phyloP scores from a whole-genome alignment of 805 yeast genomes.

The Zygoascus bituminiphila region DNA sequence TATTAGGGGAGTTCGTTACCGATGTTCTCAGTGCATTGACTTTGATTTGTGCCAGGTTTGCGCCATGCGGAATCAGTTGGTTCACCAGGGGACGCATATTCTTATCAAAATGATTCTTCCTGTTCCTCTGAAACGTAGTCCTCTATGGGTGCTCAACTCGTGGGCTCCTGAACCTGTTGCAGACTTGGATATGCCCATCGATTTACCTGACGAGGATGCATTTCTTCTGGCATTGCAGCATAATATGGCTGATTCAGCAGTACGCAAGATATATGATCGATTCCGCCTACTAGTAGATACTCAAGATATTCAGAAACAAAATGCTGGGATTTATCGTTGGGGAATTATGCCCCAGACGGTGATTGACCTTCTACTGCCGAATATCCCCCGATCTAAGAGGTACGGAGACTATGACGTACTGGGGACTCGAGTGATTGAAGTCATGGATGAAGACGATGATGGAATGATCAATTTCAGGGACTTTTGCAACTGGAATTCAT shows the following conservation, averaged over 20 bases:
- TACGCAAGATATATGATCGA: constrained; percentile 6
- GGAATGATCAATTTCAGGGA: constrained; percentile 20
- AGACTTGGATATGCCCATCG: background rate
- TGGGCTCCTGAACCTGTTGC: constrained; percentile 9
- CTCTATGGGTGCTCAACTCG: constrained; percentile 19
- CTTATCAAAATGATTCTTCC: constrained; percentile 23
- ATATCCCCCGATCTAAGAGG: constrained; percentile 1
- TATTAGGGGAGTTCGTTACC: constrained; percentile 40
- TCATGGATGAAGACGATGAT: constrained; percentile 18
- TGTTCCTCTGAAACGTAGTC: constrained; percentile 22
- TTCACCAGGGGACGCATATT: constrained; percentile 21
- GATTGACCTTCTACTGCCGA: background rate
- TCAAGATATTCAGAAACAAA: background rate
- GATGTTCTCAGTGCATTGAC: constrained; percentile 45
- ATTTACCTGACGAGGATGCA: constrained; percentile 7
- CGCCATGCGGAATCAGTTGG: constrained; percentile 20
- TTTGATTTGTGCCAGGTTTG: constrained; percentile 45
- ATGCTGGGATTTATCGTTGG: background rate
- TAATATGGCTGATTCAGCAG: background rate
- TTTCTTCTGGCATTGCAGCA: background rate
- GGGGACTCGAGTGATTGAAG: background rate
- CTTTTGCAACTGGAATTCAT: constrained; percentile 6
- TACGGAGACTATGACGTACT: background rate
- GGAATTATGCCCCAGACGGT: constrained; percentile 8
- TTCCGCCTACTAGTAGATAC: constrained; percentile 7